Evolutionary conservation across 2,329 filamentous ascomycete genomes (phyloP), one percentile per base, ranked within the genome.

Genomic region (Fusarium multiceps): DNA sequence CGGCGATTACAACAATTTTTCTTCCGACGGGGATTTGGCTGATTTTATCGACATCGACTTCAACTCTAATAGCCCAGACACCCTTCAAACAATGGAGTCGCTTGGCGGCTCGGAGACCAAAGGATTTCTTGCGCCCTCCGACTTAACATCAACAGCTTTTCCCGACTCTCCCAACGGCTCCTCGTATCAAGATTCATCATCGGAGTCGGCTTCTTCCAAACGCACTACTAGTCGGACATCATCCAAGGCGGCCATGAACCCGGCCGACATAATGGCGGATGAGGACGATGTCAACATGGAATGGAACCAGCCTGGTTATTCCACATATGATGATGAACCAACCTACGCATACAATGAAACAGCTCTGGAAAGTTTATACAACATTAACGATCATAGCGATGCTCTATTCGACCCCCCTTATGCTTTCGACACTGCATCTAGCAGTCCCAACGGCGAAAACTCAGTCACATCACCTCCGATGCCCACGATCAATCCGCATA

Each of bases 401-500:
- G 80, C 81, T 69, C 81, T 82, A 54, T 83, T 86, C 80, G 80
- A 84, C 55, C 79, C 80, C 47, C 79, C 82, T 49, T 88, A 89
- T 70, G 85, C 88, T 68, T 89, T 90, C 73, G 84, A 86, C 18
- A 88, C 86, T 71, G 85, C 85, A 11, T 85, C 86, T 3, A 88
- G 84, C 70, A 90, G 87, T 64, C 87, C 88, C 16, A 73, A 67
- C 34, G 68, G 60, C 16, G 75, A 67, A 37, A 55, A 66, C 12
- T 75, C 80, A 57, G 81, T 84, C 68, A 79, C 81, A 11, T 85
- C 83, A 9, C 80, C 80, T n/a, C 75, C 73, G 48, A 84, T 83
- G 80, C 78, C 80, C 32, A 79, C 74, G 28, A 79, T 81, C 64
- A 80, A 82, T 63, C 75, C 79, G 4, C 76, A 79, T 51, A 78